Conservation (phyloP, 1,139 yeast genomes). For the Pneumocystis canis region DNA sequence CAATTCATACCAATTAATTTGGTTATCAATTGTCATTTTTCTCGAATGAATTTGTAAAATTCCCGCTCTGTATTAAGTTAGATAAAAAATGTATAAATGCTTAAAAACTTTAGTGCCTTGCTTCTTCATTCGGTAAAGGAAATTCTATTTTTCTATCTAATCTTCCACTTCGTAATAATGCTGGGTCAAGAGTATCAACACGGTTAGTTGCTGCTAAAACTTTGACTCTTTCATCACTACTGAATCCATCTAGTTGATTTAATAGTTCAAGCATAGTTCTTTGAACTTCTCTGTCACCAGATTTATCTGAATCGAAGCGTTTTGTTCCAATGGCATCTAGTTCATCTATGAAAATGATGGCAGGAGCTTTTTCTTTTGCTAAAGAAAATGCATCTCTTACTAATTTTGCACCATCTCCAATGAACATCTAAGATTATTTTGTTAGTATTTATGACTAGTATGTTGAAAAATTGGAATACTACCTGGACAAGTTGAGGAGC, state of each 20-base stretch:
- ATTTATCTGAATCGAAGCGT: slow-evolving; percentile 92
- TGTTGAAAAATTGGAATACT: neutral
- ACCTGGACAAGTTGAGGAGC: slow-evolving; percentile 91
- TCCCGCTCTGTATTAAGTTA: slow-evolving; percentile 38
- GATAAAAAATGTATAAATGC: neutral
- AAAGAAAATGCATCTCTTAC: slow-evolving; percentile 97
- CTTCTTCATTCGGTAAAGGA: slow-evolving; percentile 93
- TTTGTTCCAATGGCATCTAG: slow-evolving; percentile 98
- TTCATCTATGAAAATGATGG: slow-evolving; percentile 93
- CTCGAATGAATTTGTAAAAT: slow-evolving; percentile 93
- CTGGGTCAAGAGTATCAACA: slow-evolving; percentile 95
- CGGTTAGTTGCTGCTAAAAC: slow-evolving; percentile 97
- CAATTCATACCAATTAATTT: slow-evolving; percentile 93
- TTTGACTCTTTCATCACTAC: slow-evolving; percentile 93
- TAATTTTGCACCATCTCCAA: slow-evolving; percentile 97
- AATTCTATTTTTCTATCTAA: slow-evolving; percentile 94
- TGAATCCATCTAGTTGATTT: slow-evolving; percentile 95
- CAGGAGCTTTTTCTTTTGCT: slow-evolving; percentile 96
- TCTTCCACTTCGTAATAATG: slow-evolving; percentile 90
- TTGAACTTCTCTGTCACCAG: slow-evolving; percentile 97
- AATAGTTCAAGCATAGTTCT: slow-evolving; percentile 96
- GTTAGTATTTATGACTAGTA: neutral
- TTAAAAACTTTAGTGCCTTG: slow-evolving; percentile 32
- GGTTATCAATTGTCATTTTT: slow-evolving; percentile 85
- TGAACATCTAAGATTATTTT: slow-evolving; percentile 45